Base-by-base conservation (phyloP, 164 flowering plant species). In the Malania oleifera region DNA sequence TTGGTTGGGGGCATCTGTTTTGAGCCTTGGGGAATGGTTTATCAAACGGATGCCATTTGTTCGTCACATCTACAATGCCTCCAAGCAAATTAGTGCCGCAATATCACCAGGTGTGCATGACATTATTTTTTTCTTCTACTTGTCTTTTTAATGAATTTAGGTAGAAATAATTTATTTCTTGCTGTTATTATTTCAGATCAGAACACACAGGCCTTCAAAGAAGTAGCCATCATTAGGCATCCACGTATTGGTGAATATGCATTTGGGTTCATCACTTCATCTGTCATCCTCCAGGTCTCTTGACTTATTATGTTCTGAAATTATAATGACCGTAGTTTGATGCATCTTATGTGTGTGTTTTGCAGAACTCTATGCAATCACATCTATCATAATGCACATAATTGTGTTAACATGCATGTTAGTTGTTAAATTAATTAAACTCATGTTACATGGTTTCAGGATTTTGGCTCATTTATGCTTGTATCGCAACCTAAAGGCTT, bases 221-320 rank as follows among this genome's bases (percentile, higher is more conserved):
- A 89, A 76, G 96, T 89, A 52, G 96, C 92, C 58, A 86, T 89
- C 62, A 86, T 89, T 56, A 84, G 92, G 71, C 96, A 89, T 80
- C 96, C 96, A 48, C 89, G 91, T 27, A 69, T 89, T 62, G 96
- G 96, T 67, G 96, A 89, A 84, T 89, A 89, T 75, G 96, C 96
- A 53, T 81, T 89, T 77, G 96, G 96, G 49, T 89, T 89, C 75
- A 89, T 89, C 66, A 89, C 96, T 57, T 86, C 96, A 24, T 57
- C 87, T 46, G 86, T 89, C 23, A 55, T 67, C 37, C 83, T 85
- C 35, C 91, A 82, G 86, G 91, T 85, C 11, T 61, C 62, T 49
- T n/a, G 23, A 19, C 18, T 35, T 46, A 51, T 25, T 28, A 27
- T 49, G 37, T 64, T 49, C 41, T 50, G 20, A 18, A 25, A 15